Evolutionary conservation across 2,329 filamentous ascomycete species (phyloP).

Genomic region (Cladophialophora psammophila): DNA sequence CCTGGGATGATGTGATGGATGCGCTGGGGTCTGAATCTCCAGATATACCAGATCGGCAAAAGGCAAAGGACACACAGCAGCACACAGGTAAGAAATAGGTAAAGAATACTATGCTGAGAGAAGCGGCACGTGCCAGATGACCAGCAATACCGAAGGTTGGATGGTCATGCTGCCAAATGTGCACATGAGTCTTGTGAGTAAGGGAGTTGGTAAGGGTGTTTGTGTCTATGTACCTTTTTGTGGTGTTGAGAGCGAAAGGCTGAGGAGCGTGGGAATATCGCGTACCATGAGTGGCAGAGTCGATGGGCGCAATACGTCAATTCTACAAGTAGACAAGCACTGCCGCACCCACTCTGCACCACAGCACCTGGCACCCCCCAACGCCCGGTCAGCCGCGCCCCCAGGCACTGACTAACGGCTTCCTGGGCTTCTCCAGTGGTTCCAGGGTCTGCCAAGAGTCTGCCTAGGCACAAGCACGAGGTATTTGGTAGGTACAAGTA

Average conservation of each 20-base stretch:
- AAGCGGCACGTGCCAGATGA: constrained; percentile 27
- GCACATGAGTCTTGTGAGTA: constrained; percentile 20
- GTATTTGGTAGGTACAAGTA: too few relatives aligned
- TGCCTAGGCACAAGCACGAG: too few relatives aligned
- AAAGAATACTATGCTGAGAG: constrained; percentile 13
- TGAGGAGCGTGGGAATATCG: constrained; percentile 20
- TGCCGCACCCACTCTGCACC: not conserved
- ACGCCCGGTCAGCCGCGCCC: not conserved
- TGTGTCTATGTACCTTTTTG: not conserved
- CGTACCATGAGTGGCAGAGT: constrained; percentile 26
- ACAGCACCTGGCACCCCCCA: not conserved
- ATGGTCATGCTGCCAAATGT: constrained; percentile 20
- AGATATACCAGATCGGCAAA: constrained; percentile 8
- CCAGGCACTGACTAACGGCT: not conserved
- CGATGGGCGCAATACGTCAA: constrained; percentile 6
- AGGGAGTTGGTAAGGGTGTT: not conserved
- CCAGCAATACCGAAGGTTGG: constrained; percentile 2
- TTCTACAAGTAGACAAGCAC: not conserved
- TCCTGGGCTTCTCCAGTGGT: too few relatives aligned
- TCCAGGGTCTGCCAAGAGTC: not conserved
- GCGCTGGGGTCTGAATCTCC: constrained; percentile 2
- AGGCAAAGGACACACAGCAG: constrained; percentile 2
- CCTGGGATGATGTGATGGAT: constrained; percentile 10
- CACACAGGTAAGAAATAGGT: constrained; percentile 7
- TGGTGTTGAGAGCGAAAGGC: constrained; percentile 15